phyloP scores from a whole-genome alignment of 305 asterid genomes.

The Fraxinus sp. region DNA sequence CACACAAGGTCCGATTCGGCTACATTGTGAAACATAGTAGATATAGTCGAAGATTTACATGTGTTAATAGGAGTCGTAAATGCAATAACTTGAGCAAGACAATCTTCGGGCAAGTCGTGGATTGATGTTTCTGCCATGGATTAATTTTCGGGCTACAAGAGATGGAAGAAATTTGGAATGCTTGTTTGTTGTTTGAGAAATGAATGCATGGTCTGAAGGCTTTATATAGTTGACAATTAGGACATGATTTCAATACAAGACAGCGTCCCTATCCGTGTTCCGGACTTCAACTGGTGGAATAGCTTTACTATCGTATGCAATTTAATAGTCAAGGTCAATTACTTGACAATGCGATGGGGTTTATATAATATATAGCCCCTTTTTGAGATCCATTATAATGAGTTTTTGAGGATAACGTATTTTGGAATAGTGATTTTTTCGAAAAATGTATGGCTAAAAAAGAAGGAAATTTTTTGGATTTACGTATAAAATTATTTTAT shows the following conservation, averaged over 20 bases:
- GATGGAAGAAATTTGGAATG: background rate
- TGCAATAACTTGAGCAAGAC: slow-evolving; percentile 42
- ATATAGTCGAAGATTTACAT: slow-evolving; percentile 39
- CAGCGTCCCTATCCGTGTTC: background rate
- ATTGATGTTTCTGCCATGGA: background rate
- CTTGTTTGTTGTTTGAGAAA: background rate
- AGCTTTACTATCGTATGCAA: background rate
- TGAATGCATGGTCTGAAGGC: background rate
- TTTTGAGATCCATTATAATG: too few relatives aligned
- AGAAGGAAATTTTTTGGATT: too few relatives aligned
- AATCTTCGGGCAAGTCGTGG: slow-evolving; percentile 49
- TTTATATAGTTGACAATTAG: background rate
- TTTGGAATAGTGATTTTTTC: too few relatives aligned
- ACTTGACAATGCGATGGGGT: background rate
- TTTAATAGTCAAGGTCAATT: background rate
- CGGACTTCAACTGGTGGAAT: background rate
- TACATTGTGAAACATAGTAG: slow-evolving; percentile 35
- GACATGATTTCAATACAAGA: background rate
- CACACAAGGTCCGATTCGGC: slow-evolving; percentile 52
- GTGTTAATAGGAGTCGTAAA: slow-evolving; percentile 51
- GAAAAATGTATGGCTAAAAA: too few relatives aligned
- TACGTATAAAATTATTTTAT: too few relatives aligned
- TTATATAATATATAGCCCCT: too few relatives aligned
- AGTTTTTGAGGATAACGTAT: too few relatives aligned
- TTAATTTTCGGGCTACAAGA: background rate